These are phyloP conservation scores for Celoporthe dispersa DNA, from an alignment of 2,329 filamentous ascomycete species.

Conservation along the genomic window DNA sequence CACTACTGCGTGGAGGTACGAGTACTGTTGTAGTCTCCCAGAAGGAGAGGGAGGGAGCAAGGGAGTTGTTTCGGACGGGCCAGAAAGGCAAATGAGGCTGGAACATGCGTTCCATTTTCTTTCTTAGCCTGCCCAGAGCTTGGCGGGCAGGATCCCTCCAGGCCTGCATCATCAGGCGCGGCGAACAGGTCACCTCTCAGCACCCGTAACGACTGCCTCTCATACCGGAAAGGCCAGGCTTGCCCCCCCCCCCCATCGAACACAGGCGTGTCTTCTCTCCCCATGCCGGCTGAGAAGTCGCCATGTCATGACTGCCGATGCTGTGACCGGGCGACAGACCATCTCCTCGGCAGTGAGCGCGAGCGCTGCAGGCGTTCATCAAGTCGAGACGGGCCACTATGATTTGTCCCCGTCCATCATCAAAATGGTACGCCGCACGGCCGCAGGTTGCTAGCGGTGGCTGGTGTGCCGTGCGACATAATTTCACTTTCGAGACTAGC, in stretches of 20 bases:
- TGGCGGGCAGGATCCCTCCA: neutral
- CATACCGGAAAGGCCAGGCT: neutral
- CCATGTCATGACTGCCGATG: neutral
- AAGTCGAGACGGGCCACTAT: neutral
- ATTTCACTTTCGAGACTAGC: neutral
- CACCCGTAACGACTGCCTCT: neutral
- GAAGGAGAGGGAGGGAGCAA: neutral
- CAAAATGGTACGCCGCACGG: neutral
- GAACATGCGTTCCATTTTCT: neutral
- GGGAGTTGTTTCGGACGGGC: neutral
- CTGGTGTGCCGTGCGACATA: conserved; percentile 5
- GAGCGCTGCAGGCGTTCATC: neutral
- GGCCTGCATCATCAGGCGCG: neutral
- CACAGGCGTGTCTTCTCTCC: neutral
- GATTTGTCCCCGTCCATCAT: neutral
- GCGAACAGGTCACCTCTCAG: neutral
- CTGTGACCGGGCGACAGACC: neutral
- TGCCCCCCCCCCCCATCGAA: neutral
- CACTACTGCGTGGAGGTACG: neutral
- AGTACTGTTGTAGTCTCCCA: neutral
- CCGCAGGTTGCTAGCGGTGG: conserved; percentile 1
- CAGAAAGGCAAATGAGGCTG: neutral
- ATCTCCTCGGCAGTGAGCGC: neutral
- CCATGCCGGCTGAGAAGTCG: neutral
- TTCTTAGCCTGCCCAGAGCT: neutral